A percentile compares a stretch with the other conserved stretches of the same genome.
These are phyloP conservation scores for Coelastrella sp. DNA, from an alignment of 139 green algal species.

Conservation along the genomic window DNA sequence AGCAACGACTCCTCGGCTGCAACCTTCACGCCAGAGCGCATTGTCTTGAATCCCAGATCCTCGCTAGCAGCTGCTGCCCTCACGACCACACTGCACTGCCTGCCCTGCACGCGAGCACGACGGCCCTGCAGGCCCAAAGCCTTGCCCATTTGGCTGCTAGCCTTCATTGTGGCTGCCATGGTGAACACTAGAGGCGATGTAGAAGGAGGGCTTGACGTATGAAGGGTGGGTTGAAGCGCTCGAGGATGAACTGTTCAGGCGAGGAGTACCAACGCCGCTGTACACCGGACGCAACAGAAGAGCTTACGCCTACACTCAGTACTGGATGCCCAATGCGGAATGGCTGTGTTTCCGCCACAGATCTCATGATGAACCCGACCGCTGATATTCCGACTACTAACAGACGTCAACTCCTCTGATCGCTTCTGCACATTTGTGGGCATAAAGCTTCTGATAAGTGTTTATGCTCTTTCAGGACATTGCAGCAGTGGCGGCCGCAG, in stretches of 20 bases:
- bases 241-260: neutral
- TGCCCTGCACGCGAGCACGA: neutral
- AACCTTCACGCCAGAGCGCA: conserved; percentile 89
- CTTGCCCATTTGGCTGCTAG: conserved; percentile 31
- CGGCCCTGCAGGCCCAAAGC: neutral
- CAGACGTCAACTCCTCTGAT: too few relatives aligned
- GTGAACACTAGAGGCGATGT: neutral
- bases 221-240: too few relatives aligned
- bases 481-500: too few relatives aligned
- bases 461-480: too few relatives aligned
- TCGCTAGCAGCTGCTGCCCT: conserved; percentile 42
- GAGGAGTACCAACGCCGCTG: neutral
- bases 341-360: conserved; percentile 13
- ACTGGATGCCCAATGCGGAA: too few relatives aligned
- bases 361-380: neutral
- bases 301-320: too few relatives aligned
- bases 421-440: too few relatives aligned
- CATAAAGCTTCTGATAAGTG: too few relatives aligned
- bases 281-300: too few relatives aligned
- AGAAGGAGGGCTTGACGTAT: too few relatives aligned
- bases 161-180: conserved; percentile 49
- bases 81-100: conserved; percentile 26
- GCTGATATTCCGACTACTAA: neutral
- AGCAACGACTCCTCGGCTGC: conserved; percentile 90
- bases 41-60: conserved; percentile 60